Percentiles rank a stretch among this genome's conserved stretches.
Conservation (phyloP, 176 grass and related monocot genomes). For the Metroxylon sagu region DNA sequence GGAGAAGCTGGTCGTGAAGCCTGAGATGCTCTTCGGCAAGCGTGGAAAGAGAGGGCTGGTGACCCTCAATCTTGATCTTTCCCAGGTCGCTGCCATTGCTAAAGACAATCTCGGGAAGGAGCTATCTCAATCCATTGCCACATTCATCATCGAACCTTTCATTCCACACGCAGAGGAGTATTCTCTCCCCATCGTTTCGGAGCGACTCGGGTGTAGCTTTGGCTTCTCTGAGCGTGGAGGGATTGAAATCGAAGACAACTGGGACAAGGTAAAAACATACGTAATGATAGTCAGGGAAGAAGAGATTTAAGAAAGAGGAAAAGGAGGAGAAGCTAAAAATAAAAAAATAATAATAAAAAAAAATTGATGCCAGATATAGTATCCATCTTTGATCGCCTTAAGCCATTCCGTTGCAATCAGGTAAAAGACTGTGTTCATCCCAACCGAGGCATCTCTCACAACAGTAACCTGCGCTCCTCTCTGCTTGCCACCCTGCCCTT, state of each 20-base stretch:
- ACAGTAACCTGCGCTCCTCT: slow-evolving; percentile 34
- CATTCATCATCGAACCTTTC: slow-evolving; percentile 41
- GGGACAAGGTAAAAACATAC: slow-evolving; percentile 36
- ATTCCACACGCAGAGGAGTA: slow-evolving; percentile 34
- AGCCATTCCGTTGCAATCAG: no score
- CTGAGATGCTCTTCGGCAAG: slow-evolving; percentile 50
- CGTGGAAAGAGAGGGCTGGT: slow-evolving; percentile 42
- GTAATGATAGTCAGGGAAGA: no score
- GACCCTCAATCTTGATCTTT: slow-evolving; percentile 34
- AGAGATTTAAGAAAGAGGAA: no score
- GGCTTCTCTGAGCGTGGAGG: slow-evolving; percentile 45
- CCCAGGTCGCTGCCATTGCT: slow-evolving; percentile 26
- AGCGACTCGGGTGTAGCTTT: slow-evolving; percentile 32
- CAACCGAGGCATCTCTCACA: slow-evolving; percentile 29
- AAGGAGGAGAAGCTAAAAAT: no score
- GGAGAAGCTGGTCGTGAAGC: slow-evolving; percentile 44
- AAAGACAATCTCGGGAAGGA: slow-evolving; percentile 30
- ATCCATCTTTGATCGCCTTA: no score
- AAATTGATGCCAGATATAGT: no score
- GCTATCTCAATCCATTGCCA: slow-evolving; percentile 10
- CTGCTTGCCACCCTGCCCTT: slow-evolving; percentile 34
- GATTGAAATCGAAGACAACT: slow-evolving; percentile 50
- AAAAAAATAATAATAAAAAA: no score
- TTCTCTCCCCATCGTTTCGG: slow-evolving; percentile 39
- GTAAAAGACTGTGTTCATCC: slow-evolving; percentile 23